phyloP scores from a whole-genome alignment of 2,329 filamentous ascomycete genomes.

The Trichoderma cornu-damae region DNA sequence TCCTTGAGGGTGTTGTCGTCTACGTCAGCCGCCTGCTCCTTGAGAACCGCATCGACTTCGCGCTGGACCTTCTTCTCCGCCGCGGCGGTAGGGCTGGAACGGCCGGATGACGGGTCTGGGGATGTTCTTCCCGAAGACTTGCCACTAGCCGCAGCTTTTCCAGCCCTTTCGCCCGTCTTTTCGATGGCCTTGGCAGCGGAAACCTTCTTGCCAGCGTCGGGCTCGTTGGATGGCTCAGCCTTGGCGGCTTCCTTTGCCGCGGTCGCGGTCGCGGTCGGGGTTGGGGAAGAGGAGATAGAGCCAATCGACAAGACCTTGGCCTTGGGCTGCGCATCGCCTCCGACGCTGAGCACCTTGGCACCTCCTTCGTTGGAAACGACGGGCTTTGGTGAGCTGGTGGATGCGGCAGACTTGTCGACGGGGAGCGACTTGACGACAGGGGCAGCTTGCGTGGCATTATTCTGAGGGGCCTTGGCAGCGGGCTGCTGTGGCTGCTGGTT shows the following conservation, averaged over 20 bases:
- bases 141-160: conserved; percentile 35
- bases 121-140: conserved; percentile 65
- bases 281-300: conserved; percentile 24
- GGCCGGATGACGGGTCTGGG: conserved; percentile 75
- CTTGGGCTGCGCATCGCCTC: conserved; percentile 51
- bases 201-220: conserved; percentile 76
- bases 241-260: conserved; percentile 44
- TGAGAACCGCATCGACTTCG: conserved; percentile 76
- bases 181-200: conserved; percentile 84
- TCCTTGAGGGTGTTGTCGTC: conserved; percentile 74
- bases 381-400: conserved; percentile 45
- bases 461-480: conserved; percentile 9
- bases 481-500: conserved; percentile 26
- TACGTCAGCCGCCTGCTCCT: conserved; percentile 73
- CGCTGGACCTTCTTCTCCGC: conserved; percentile 52
- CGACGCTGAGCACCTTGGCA: conserved; percentile 65
- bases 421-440: conserved; percentile 32
- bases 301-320: conserved; percentile 44
- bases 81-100: conserved; percentile 65
- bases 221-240: conserved; percentile 43
- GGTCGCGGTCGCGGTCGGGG: no score
- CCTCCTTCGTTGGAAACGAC: conserved; percentile 51
- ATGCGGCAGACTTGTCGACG: conserved; percentile 37
- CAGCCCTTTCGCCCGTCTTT: conserved; percentile 68
- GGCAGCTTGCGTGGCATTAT: conserved; percentile 42